A percentile compares a stretch with the other conserved stretches of the same genome.
Evolutionary conservation across 371 early-diverging fungal genomes (phyloP).

Genomic region (Nematocida ironsii): DNA sequence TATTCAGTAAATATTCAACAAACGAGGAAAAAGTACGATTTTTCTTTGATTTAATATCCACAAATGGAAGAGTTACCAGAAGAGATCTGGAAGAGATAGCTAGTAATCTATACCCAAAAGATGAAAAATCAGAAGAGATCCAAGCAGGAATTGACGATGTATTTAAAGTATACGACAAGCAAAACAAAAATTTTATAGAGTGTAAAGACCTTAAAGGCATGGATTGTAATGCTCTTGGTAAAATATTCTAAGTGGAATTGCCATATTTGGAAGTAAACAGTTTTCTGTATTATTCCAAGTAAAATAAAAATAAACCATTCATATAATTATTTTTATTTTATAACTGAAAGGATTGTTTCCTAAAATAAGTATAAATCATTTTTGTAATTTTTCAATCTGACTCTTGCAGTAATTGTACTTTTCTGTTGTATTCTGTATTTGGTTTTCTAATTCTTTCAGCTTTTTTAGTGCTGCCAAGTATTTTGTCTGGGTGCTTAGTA

Average conservation of each 20-base stretch:
- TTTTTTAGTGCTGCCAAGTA: conserved; percentile 26
- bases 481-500: conserved; percentile 18
- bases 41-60: conserved; percentile 22
- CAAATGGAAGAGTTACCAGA: conserved; percentile 1
- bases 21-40: conserved; percentile 38
- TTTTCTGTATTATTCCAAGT: no score
- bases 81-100: conserved; percentile 40
- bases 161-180: conserved; percentile 23
- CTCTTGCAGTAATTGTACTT: conserved; percentile 28
- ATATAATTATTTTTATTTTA: no score
- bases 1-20: conserved; percentile 38
- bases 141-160: conserved; percentile 21
- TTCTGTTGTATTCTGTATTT: not conserved
- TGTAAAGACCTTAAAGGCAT: conserved; percentile 21
- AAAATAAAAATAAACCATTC: no score
- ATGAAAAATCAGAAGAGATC: conserved; percentile 15
- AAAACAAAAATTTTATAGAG: conserved; percentile 10
- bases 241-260: not conserved
- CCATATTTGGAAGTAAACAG: no score
- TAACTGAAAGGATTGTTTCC: no score
- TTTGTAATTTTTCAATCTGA: not conserved
- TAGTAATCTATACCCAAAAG: conserved; percentile 23
- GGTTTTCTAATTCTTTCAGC: conserved; percentile 5
- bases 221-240: conserved; percentile 35
- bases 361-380: not conserved